Base-by-base conservation (phyloP, 1,139 yeast species). In the Ogataea hybrid region DNA sequence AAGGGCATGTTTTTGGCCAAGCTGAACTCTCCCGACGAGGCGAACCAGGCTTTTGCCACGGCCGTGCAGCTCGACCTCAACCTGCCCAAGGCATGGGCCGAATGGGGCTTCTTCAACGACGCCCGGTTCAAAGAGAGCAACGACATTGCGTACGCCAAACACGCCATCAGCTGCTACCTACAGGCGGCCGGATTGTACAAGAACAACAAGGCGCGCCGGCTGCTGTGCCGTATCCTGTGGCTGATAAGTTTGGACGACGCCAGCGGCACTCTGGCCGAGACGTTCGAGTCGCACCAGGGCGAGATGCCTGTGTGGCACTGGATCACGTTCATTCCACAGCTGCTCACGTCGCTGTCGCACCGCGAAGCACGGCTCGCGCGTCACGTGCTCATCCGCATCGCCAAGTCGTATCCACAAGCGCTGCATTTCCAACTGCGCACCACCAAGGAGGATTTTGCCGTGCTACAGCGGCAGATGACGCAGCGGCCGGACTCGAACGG, bases 261-360 rank as follows among this genome's bases (percentile, higher is more conserved):
- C 3, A 73, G 81, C 9, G 95, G 95, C 1, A 78, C 92, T 0
- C 71, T 92, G 42, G 79, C 95, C 0, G 83, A 81, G 53, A 96
- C 97, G 0, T 92, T 90, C 64, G 96, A 88, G 47, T 82, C 86
- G 41, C 92, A 87, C 63, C 78, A 94, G 50, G 97, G 98, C 17
- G 99, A 94, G 51, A 90, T 88, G 34, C 97, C 98, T 9, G 96
- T 90, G 3, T 94, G 99, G 99, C 92, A 92, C 61, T 94, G 98
- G 98, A 88, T 92, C 32, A 88, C 97, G 0, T 92, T 85, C 56
- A 89, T 94, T 54, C 98, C 98, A 3, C 98, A 94, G 64, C 71
- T 94, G 48, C 71, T 94, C 56, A 84, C 96, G 0, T 84, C 96
- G 0, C 71, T 94, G 50, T 85, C 97, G 3, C 95, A 89, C 53